Base-by-base conservation (phyloP, 179 eudicot species). In the Corrigiola litoralis region DNA sequence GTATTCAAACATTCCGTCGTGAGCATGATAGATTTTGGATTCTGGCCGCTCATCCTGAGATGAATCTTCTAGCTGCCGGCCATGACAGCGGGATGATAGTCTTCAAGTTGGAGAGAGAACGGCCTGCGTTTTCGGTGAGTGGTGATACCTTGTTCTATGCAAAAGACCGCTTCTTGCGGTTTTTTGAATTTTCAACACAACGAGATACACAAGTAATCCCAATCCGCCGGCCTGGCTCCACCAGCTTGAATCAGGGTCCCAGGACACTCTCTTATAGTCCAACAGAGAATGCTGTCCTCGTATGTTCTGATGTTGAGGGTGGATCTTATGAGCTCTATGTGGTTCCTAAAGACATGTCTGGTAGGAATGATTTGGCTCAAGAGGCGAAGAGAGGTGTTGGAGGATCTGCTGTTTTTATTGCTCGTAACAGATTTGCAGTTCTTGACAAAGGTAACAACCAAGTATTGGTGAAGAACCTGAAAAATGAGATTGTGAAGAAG, bases 1-100 rank as follows among this genome's bases (percentile, higher is more conserved):
- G 95, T 40, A 78, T 92, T 62, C 98, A 92, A 74, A 90, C 98
- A 59, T 92, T 89, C 72, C 92, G 98, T 29, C 73, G 98, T 67
- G 98, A 92, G 81, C 98, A 89, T 67, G 98, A 92, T 71, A 80
- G 98, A 28, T 92, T 92, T 67, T 92, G 98, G 98, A 87, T 92
- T 80, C 92, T 92, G 55, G 72, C 88, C 59, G 78, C 90, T 75
- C 98, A 92, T 68, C 96, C 98, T 68, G 98, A 92, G 73, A 87
- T 92, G 87, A 92, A 92, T 77, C 90, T 90, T 63, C 70, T 92
- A 13, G 98, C 98, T 55, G 98, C 98, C 63, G 98, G 98, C 31
- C 98, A 92, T 67, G 98, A 92, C 60, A 90, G 90, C 71, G 98
- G 98, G 38, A 85, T 92, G 87, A 87, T 92, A 61, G 98, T 92